Percentiles rank a stretch among this genome's conserved stretches.
phyloP scores from a whole-genome alignment of 257 asterid genomes.

The Solanum chaucha region DNA sequence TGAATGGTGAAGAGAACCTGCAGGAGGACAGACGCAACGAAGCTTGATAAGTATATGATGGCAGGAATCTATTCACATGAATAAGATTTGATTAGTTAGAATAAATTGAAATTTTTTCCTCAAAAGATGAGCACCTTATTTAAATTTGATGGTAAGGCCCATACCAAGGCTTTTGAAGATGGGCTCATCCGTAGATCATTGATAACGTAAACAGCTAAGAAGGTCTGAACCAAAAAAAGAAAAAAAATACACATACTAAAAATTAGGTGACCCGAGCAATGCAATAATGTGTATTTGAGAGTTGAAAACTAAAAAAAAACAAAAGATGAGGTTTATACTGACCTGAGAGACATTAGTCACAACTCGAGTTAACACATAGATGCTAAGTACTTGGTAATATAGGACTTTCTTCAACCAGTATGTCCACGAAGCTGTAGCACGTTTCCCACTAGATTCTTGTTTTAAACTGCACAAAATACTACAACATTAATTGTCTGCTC shows the following conservation, averaged over 20 bases:
- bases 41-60: conserved; percentile 66
- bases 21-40: conserved; percentile 56
- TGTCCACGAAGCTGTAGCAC: conserved; percentile 54
- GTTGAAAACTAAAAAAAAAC: background rate
- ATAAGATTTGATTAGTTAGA: background rate
- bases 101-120: background rate
- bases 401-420: conserved; percentile 65
- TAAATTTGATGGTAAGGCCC: background rate
- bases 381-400: conserved; percentile 82
- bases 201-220: conserved; percentile 78
- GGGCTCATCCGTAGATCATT: conserved; percentile 73
- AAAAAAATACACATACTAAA: background rate
- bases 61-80: conserved; percentile 59
- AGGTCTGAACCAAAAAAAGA: conserved; percentile 29
- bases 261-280: background rate
- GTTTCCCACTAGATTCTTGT: conserved; percentile 32
- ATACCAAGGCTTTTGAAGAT: conserved; percentile 77
- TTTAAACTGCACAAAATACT: conserved; percentile 36
- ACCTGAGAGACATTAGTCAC: conserved; percentile 94
- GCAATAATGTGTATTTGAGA: background rate
- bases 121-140: background rate
- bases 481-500: background rate
- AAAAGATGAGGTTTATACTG: background rate
- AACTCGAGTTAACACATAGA: conserved; percentile 69
- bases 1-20: conserved; percentile 34